Conservation (phyloP, 2,329 filamentous ascomycete species). For the Colletotrichum somersetense region DNA sequence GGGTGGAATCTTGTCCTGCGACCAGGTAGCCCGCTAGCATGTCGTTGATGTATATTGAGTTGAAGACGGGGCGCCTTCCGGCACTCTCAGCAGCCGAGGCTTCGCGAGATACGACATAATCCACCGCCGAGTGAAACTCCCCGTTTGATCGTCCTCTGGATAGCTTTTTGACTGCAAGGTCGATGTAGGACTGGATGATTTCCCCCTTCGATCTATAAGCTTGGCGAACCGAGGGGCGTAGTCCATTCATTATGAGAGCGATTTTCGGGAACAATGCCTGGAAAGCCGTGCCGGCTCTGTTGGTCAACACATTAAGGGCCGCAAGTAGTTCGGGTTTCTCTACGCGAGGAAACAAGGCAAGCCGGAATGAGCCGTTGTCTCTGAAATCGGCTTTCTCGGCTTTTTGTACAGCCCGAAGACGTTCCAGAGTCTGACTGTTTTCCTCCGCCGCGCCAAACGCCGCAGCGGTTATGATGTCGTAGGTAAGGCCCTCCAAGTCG, state of each 20-base stretch:
- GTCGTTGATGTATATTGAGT: constrained; percentile 7
- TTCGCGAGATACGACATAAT: constrained; percentile 14
- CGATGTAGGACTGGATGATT: constrained; percentile 5
- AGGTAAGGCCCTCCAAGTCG: constrained; percentile 14
- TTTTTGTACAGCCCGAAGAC: not conserved
- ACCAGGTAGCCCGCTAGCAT: constrained; percentile 44
- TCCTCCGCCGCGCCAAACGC: constrained; percentile 5
- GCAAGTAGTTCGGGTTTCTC: not conserved
- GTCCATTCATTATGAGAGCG: not conserved
- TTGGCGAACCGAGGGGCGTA: not conserved
- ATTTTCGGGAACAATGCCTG: not conserved
- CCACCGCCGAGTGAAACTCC: constrained; percentile 7
- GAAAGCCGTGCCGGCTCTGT: not conserved
- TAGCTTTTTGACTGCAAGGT: not conserved
- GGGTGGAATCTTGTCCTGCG: constrained; percentile 47
- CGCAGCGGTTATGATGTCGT: constrained; percentile 19
- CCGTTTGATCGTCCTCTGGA: not conserved
- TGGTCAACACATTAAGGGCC: not conserved
- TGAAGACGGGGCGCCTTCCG: not conserved
- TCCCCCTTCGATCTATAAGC: not conserved
- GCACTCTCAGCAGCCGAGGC: not conserved
- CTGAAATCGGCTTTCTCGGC: no score
- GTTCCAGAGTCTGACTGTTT: not conserved
- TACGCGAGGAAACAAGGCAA: not conserved
- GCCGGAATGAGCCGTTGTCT: not conserved